Base-by-base conservation (phyloP, 805 yeast species). In the Yamadazyma sp. region DNA sequence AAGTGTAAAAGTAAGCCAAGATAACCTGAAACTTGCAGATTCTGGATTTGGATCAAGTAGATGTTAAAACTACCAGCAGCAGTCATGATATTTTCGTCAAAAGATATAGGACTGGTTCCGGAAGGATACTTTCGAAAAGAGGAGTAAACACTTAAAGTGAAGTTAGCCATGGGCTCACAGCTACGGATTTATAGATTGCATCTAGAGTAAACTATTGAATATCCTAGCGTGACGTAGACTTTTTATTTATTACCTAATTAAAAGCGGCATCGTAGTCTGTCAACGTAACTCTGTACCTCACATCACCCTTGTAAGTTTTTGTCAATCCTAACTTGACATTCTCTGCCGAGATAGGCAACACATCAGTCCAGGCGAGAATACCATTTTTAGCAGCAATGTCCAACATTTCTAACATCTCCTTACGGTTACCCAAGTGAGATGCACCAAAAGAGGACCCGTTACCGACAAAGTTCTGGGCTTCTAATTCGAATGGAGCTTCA, bases 341-440 rank as follows among this genome's bases (percentile, higher is more conserved):
- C 30, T 62, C 74, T 47, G 68, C 80, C 37, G 64, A 59, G 47
- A 81, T 70, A 18, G 77, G 75, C 34, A 82, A 62, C 18, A 68
- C 64, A 61, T 82, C 87, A 36, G 75, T 70, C 82, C 84, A 80
- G 15, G 86, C 79, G 40, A 64, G 68, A 52, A 83, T 67, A 28
- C 69, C 60, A 49, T 80, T 69, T 48, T 78, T 70, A 14, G 75
- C 77, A 14, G 89, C 84, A 45, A 84, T 55, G 30, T 78, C 65
- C 49, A 85, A 69, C 79, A 85, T 74, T 47, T 80, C 83, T 31
- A 68, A 55, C 49, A 83, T 82, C 62, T 84, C 90, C 34, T 58
- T 59, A 56, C 79, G 78, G 32, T 82, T 72, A 30, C 80, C 93
- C 57, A 75, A 64, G 41, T 69, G 67, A 9, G 88, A 79, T 7